Evolutionary conservation across 2,329 filamentous ascomycete species (phyloP), one percentile per base, ranked within the genome.

Genomic region (Claviceps pazoutovae): DNA sequence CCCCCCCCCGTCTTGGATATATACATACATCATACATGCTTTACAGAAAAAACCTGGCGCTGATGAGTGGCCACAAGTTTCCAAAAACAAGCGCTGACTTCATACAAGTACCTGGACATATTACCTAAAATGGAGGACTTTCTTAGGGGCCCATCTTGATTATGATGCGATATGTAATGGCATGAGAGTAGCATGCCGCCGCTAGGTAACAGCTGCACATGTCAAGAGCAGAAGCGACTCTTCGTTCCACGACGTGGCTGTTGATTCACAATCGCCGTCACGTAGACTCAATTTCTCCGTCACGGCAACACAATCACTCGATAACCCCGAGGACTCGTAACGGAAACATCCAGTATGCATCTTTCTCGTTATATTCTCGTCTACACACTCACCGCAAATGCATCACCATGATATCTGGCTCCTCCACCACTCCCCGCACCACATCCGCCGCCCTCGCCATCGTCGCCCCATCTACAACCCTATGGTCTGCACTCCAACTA

Each of bases 401-500:
- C 66, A 95, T 76, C 56, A 96, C 73, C 88, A 97, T 95, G 52
- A 77, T 76, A 64, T 90, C 89, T 4, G 91, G 88, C 62, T 87
- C 81, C 71, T 97, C 90, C 41, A 97, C 78, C 59, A 86, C 80
- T 49, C 74, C 74, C 59, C 82, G 81, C 21, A 97, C 86, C 56
- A 84, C 77, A 61, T 90, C 88, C 13, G 88, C 89, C 65, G 91
- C 91, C 58, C 90, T 78, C 19, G 93, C 93, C 79, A 95, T 88
- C 54, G 90, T 95, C 46, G 91, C 91, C 2, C 93, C 93, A 68
- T 98, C 93, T 46, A 97, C 82, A 51, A 97, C 86, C 19, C 93
- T 76, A 68, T 98, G 93, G 68, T 97, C 90, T 5, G 91, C 91
- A 66, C 87, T 91, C 91, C 91, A 97, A 69, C 90, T 97, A 60